Percentiles rank a stretch among this genome's conserved stretches.
Conservation (phyloP, 1,284 basidiomycete genomes). For the Sporisorium exsertum region DNA sequence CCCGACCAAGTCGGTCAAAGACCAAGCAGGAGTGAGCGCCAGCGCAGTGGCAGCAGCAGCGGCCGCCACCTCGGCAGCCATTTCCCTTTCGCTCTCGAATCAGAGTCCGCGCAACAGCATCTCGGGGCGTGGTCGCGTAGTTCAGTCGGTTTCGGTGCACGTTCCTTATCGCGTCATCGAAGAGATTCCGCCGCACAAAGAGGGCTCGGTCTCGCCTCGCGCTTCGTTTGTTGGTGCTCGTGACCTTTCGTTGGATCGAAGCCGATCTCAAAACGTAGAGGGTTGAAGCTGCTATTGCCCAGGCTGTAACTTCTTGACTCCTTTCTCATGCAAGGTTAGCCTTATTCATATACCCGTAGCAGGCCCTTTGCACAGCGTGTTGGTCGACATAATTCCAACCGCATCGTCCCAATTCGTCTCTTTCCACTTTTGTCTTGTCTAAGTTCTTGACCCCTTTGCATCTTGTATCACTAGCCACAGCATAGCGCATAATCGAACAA, state of each 20-base stretch:
- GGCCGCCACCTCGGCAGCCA: slow-evolving; percentile 1
- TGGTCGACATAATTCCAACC: slow-evolving; percentile 18
- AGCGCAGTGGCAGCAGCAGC: slow-evolving; percentile 2
- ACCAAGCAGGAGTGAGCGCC: slow-evolving; percentile 9
- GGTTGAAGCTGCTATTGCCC: slow-evolving; percentile 1
- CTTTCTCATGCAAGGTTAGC: background rate
- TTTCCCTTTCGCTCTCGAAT: slow-evolving; percentile 19
- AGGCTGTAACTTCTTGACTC: too few relatives aligned
- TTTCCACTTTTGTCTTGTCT: background rate
- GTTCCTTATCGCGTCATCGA: slow-evolving; percentile 30
- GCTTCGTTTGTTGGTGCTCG: slow-evolving; percentile 21
- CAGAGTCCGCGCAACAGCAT: slow-evolving; percentile 46
- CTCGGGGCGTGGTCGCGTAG: slow-evolving; percentile 26
- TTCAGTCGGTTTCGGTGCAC: slow-evolving; percentile 31
- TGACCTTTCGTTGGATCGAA: slow-evolving; percentile 8
- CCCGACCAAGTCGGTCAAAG: slow-evolving; percentile 11
- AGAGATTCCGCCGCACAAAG: slow-evolving; percentile 11
- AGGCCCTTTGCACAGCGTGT: slow-evolving; percentile 1
- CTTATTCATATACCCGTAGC: slow-evolving; percentile 12
- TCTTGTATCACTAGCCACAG: slow-evolving; percentile 18
- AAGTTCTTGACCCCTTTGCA: slow-evolving; percentile 3
- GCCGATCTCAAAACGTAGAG: slow-evolving; percentile 23
- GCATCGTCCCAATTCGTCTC: background rate
- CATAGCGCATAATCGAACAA: slow-evolving; percentile 10
- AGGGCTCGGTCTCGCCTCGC: slow-evolving; percentile 29